Conservation (phyloP, 345 rosid genomes). For the Aethionema arabicum region DNA sequence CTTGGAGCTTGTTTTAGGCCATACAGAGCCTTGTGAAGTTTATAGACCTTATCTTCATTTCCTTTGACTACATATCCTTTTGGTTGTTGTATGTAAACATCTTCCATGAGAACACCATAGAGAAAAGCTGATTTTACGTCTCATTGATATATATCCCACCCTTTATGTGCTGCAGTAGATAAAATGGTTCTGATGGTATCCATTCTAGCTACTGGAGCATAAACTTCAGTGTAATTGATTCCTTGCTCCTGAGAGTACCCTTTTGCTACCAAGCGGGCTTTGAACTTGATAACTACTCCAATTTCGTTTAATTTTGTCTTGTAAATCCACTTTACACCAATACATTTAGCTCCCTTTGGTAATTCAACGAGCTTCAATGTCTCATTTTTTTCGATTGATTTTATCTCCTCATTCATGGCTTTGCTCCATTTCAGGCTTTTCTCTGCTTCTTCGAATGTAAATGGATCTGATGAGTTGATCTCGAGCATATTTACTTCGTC, state of each 20-base stretch:
- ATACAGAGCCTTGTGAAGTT: background rate
- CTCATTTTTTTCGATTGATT: background rate
- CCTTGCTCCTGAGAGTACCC: no score
- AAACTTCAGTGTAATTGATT: no score
- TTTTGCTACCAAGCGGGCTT: no score
- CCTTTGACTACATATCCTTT: background rate
- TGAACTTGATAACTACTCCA: no score
- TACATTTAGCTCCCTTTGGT: background rate
- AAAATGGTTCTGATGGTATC: no score
- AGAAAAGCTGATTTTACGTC: background rate
- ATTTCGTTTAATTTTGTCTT: no score
- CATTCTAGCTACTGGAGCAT: no score
- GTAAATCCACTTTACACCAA: no score
- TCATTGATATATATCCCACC: background rate
- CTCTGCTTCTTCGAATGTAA: background rate
- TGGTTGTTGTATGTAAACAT: background rate
- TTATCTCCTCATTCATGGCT: background rate
- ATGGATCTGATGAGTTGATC: background rate
- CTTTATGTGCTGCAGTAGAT: background rate
- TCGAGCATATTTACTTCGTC: background rate
- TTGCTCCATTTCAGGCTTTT: background rate
- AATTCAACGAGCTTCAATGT: background rate
- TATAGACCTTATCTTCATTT: background rate
- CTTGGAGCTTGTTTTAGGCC: slow-evolving; percentile 13
- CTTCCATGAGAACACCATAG: background rate